phyloP scores from a whole-genome alignment of 2,329 filamentous ascomycete species.

The Cryphonectria radicalis region DNA sequence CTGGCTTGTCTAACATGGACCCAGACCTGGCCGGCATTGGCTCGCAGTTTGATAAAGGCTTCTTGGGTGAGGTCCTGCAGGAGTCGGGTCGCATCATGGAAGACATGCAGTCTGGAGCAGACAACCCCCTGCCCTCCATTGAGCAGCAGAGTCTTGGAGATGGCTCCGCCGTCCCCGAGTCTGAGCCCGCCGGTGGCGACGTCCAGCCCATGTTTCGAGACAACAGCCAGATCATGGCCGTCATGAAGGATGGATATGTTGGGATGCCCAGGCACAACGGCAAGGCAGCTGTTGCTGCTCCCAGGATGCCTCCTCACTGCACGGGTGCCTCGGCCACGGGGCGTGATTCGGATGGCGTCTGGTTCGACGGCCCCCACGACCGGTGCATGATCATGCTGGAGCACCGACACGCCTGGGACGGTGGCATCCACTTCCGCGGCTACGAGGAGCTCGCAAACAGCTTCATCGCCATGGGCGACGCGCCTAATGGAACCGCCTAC shows the following conservation, averaged over 20 bases:
- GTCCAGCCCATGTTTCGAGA: background rate
- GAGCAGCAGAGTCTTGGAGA: background rate
- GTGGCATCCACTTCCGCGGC: conserved; percentile 20
- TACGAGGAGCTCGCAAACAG: background rate
- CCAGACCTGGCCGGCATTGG: background rate
- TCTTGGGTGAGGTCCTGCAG: background rate
- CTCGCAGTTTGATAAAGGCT: background rate
- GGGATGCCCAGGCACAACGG: background rate
- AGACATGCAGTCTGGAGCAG: background rate
- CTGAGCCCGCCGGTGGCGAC: background rate
- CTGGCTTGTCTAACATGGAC: background rate
- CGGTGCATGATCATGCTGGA: conserved; percentile 6
- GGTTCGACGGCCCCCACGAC: conserved; percentile 24
- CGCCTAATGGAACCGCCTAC: conserved; percentile 6
- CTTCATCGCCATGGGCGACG: background rate
- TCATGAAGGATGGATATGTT: background rate
- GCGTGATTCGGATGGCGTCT: conserved; percentile 6
- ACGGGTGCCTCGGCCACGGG: background rate
- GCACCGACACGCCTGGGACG: conserved; percentile 25
- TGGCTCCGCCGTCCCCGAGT: too few species aligned
- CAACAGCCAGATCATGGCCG: background rate
- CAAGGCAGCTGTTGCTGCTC: background rate
- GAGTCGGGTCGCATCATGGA: background rate
- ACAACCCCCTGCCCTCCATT: background rate
- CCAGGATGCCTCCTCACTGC: background rate